Base-by-base conservation (phyloP, 108 stramenopile species). In the Poteriospumella lacustris region DNA sequence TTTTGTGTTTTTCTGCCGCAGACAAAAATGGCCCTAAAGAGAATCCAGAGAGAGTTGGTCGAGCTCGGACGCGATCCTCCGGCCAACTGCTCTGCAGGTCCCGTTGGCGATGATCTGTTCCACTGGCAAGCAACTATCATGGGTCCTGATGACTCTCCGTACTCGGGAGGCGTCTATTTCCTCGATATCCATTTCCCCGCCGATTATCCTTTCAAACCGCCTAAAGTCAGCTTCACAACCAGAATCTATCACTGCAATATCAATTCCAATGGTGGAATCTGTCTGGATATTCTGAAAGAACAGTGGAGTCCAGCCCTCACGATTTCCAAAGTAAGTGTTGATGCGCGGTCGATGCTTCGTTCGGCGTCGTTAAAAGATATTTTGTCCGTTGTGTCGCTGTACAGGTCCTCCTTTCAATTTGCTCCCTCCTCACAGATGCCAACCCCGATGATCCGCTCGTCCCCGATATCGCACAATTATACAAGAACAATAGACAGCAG, bases 251-350 rank as follows among this genome's bases (percentile, higher is more conserved):
- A 97, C 82, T 95, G 94, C 85, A 97, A 97, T 91, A 96, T 97
- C 86, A 96, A 97, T 89, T 90, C 92, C 60, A 95, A 96, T 85
- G 97, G 97, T 60, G 94, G 94, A 3, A 98, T 98, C 80, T 97
- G 97, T 80, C 90, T 99, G 78, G 97, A 99, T 79, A 99, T 99
- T 82, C 90, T 99, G 83, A 97, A 99, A 91, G 96, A 97, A 78
- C 96, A 97, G 88, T 99, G 98, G 98, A 93, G 92, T 68, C 98
- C 98, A 62, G 98, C 98, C 39, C 87, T 99, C 75, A 99, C 98
- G 68, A 97, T 97, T 70, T 87, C 86, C 91, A 99, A 99, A 91
- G 84, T 85, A 39, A 2, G 76, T 3, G 9, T 2, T 19, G 31
- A 24, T 34, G 3, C 36, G 9, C 24, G 33, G 33, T 31, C 60